phyloP scores from a whole-genome alignment of 345 rosid species.

The Ceriops tagal region DNA sequence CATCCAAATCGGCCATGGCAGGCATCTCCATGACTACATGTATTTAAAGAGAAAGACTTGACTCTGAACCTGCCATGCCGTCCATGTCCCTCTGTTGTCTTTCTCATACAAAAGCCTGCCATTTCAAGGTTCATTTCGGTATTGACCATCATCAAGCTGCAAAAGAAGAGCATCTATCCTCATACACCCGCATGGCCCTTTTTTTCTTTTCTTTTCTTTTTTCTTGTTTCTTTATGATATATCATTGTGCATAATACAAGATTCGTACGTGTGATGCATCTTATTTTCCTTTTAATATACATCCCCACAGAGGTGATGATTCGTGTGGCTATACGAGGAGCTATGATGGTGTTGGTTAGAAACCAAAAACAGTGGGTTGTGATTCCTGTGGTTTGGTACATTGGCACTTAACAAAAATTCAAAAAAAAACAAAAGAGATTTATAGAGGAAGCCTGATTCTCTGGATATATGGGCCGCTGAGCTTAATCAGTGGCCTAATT shows the following conservation, averaged over 20 bases:
- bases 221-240: not conserved
- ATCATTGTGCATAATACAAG: not conserved
- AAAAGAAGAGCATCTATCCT: too few relatives aligned
- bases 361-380: not conserved
- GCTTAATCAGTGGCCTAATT: not conserved
- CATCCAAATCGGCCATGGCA: too few relatives aligned
- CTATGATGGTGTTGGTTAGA: constrained; percentile 1
- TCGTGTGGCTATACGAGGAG: constrained; percentile 4
- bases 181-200: too few relatives aligned
- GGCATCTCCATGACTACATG: too few relatives aligned
- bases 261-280: not conserved
- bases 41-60: too few relatives aligned
- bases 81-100: too few relatives aligned
- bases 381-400: constrained; percentile 14
- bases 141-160: too few relatives aligned
- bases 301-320: not conserved
- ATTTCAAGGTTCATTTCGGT: too few relatives aligned
- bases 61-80: too few relatives aligned
- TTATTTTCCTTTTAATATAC: not conserved
- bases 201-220: not conserved
- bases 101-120: too few relatives aligned
- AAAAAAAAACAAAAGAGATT: not conserved
- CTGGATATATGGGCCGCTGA: constrained; percentile 18
- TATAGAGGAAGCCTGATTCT: constrained; percentile 29
- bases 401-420: constrained; percentile 10